Conservation (phyloP, 2,329 filamentous ascomycete genomes). For the Ophiostoma tasmaniense region DNA sequence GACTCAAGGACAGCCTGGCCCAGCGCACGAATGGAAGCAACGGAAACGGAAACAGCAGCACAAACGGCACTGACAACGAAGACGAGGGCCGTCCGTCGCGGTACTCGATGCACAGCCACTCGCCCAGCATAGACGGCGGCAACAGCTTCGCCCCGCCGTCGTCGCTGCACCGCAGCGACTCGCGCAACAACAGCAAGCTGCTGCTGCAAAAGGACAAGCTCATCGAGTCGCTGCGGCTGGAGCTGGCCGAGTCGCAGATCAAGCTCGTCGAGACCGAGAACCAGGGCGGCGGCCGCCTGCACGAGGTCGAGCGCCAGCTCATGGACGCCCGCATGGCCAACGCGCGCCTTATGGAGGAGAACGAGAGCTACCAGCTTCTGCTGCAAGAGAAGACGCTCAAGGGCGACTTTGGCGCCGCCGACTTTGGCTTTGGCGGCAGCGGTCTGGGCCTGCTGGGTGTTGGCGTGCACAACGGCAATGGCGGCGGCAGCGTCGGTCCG, state of each 20-base stretch:
- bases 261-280: slow-evolving; percentile 93
- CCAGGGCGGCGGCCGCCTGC: slow-evolving; percentile 74
- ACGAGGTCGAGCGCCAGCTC: slow-evolving; percentile 82
- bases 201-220: slow-evolving; percentile 93
- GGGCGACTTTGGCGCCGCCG: slow-evolving; percentile 77
- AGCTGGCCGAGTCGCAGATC: slow-evolving; percentile 90
- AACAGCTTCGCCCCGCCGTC: slow-evolving; percentile 75
- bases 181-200: slow-evolving; percentile 79
- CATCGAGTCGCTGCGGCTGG: slow-evolving; percentile 83
- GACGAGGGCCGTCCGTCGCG: slow-evolving; percentile 51
- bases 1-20: slow-evolving; percentile 80
- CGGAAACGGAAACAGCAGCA: not conserved
- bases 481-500: slow-evolving; percentile 7
- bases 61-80: slow-evolving; percentile 26
- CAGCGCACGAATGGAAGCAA: slow-evolving; percentile 42
- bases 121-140: slow-evolving; percentile 61
- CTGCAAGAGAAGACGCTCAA: slow-evolving; percentile 92
- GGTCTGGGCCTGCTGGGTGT: slow-evolving; percentile 15
- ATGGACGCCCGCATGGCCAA: slow-evolving; percentile 94
- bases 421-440: slow-evolving; percentile 61
- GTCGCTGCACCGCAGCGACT: slow-evolving; percentile 78
- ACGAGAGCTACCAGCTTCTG: slow-evolving; percentile 93
- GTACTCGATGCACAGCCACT: slow-evolving; percentile 43
- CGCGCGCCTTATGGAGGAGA: slow-evolving; percentile 93
- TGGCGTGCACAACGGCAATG: not conserved